A percentile compares a stretch with the other conserved stretches of the same genome.
These are phyloP conservation scores for Vigna angularis DNA, from an alignment of 306 rosid genomes.

Conservation along the genomic window DNA sequence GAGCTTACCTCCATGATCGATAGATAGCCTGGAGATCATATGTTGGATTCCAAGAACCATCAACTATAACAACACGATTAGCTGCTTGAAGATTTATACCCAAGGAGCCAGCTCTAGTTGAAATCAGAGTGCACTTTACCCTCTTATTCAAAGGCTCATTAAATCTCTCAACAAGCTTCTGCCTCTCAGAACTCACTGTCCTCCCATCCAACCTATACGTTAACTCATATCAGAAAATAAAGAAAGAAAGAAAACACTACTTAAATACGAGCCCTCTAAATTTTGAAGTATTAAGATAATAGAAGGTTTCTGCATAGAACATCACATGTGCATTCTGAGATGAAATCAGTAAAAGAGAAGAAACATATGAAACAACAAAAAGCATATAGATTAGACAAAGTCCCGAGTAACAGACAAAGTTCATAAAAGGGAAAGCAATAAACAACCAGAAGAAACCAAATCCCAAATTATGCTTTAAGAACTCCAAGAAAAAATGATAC, in stretches of 20 bases:
- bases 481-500: neutral
- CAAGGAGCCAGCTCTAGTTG: slow-evolving; percentile 96
- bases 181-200: slow-evolving; percentile 96
- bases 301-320: neutral
- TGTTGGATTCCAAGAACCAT: slow-evolving; percentile 99
- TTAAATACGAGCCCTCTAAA: neutral
- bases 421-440: slow-evolving; percentile 6
- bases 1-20: slow-evolving; percentile 93
- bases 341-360: slow-evolving; percentile 11
- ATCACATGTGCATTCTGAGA: slow-evolving; percentile 26
- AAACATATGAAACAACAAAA: slow-evolving; percentile 27
- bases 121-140: slow-evolving; percentile 90
- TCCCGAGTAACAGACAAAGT: slow-evolving; percentile 22
- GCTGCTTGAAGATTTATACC: slow-evolving; percentile 99
- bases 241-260: neutral
- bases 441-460: slow-evolving; percentile 28
- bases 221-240: slow-evolving; percentile 39
- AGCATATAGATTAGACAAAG: slow-evolving; percentile 15
- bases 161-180: slow-evolving; percentile 89
- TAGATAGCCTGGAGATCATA: slow-evolving; percentile 98
- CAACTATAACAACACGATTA: slow-evolving; percentile 94
- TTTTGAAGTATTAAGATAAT: neutral
- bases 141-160: slow-evolving; percentile 84
- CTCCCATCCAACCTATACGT: slow-evolving; percentile 92
- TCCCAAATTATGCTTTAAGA: slow-evolving; percentile 11